Evolutionary conservation across 331 rosid genomes (phyloP).

Genomic region (Spiraea crenata): DNA sequence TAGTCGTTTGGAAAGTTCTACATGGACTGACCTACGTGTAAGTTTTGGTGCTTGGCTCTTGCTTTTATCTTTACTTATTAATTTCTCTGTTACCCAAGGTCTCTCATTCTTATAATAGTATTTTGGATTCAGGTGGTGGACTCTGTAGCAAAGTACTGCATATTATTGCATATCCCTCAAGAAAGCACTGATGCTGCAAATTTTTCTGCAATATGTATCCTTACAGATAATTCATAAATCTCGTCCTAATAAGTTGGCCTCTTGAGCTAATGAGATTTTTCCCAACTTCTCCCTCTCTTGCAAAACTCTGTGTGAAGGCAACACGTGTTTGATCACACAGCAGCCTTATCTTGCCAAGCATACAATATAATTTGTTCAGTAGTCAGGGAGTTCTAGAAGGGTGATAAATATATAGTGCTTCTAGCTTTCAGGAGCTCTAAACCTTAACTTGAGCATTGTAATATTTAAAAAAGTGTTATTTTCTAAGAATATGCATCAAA

Average conservation of each 20-base stretch:
- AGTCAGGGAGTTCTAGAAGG: no score
- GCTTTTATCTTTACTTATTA: not conserved
- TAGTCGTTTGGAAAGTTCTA: conserved; percentile 37
- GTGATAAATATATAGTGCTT: no score
- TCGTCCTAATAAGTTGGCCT: not conserved
- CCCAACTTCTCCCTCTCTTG: no score
- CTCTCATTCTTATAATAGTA: conserved; percentile 1
- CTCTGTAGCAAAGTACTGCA: conserved; percentile 47
- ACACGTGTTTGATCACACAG: no score
- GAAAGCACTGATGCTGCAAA: conserved; percentile 51
- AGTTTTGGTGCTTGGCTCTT: conserved; percentile 1
- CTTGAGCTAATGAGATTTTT: not conserved
- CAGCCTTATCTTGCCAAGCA: no score
- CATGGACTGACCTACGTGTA: conserved; percentile 44
- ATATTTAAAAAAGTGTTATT: no score
- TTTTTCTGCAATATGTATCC: conserved; percentile 62
- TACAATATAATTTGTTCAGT: no score
- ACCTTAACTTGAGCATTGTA: no score
- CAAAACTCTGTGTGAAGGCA: no score
- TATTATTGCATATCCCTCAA: conserved; percentile 45
- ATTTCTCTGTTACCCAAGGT: not conserved
- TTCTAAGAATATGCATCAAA: no score
- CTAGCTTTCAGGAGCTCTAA: no score
- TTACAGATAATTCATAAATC: not conserved
- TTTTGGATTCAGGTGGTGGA: conserved; percentile 43